phyloP scores from a whole-genome alignment of 352 stramenopile species.

The Pythium biforme region DNA sequence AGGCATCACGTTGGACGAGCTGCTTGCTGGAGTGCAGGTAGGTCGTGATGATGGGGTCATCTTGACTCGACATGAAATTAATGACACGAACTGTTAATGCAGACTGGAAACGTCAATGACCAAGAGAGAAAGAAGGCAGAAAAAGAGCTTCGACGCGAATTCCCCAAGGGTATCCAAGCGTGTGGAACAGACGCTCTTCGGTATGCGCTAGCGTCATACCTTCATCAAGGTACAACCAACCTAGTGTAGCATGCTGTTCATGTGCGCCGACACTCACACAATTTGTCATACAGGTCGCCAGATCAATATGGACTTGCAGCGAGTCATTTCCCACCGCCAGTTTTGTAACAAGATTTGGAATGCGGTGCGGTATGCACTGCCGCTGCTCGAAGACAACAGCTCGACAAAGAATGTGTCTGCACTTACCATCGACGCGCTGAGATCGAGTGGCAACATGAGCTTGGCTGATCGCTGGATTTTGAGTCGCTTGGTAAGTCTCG shows the following conservation, averaged over 20 bases:
- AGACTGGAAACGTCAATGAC: constrained; percentile 59
- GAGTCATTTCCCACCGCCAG: constrained; percentile 79
- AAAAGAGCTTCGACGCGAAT: constrained; percentile 95
- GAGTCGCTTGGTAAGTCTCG: constrained; percentile 59
- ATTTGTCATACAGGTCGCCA: constrained; percentile 39
- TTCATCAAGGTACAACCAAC: constrained; percentile 61
- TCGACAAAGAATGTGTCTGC: neutral
- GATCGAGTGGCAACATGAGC: constrained; percentile 43
- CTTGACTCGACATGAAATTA: neutral
- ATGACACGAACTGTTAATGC: neutral
- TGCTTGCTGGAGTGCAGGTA: constrained; percentile 91
- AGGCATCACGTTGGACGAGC: constrained; percentile 92
- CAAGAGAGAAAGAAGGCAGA: constrained; percentile 96
- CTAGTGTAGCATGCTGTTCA: neutral
- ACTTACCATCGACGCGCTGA: neutral
- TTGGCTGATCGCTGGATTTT: constrained; percentile 83
- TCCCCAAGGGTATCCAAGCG: constrained; percentile 97
- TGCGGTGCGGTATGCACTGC: constrained; percentile 72
- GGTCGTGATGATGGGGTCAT: neutral
- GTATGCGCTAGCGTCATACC: constrained; percentile 96
- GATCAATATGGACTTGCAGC: constrained; percentile 89
- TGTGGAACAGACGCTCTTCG: constrained; percentile 98
- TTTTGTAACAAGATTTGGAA: constrained; percentile 93
- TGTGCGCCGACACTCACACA: neutral
- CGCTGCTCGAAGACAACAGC: constrained; percentile 41